These are phyloP conservation scores for Pulveroboletus sp. DNA, from an alignment of 768 basidiomycete genomes.

Conservation along the genomic window DNA sequence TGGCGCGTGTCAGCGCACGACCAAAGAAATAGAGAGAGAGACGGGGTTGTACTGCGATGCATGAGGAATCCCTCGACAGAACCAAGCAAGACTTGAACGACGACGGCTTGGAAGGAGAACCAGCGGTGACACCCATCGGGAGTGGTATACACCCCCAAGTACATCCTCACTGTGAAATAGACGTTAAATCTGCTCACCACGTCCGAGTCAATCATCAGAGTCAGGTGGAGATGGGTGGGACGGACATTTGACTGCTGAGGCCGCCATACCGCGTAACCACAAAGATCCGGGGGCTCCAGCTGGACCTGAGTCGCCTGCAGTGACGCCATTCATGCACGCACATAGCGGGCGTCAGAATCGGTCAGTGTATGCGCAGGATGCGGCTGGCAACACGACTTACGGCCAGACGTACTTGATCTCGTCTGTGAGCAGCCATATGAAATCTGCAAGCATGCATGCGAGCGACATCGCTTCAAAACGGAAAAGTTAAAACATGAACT, in stretches of 20 bases:
- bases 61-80: slow-evolving; percentile 15
- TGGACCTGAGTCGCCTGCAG: slow-evolving; percentile 6
- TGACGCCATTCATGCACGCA: not conserved
- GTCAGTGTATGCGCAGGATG: too few relatives aligned
- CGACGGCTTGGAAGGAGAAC: slow-evolving; percentile 15
- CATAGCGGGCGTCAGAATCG: not conserved
- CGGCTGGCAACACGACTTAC: slow-evolving; percentile 2
- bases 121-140: slow-evolving; percentile 13
- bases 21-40: not conserved
- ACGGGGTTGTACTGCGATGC: slow-evolving; percentile 12
- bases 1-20: not conserved
- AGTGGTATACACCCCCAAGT: slow-evolving; percentile 3
- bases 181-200: slow-evolving; percentile 18
- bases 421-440: slow-evolving; percentile 2
- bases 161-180: slow-evolving; percentile 18
- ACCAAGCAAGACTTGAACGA: slow-evolving; percentile 12
- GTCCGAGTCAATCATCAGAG: not conserved
- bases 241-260: slow-evolving; percentile 19
- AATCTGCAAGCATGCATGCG: slow-evolving; percentile 15
- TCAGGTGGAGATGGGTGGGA: too few relatives aligned
- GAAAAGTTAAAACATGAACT: not conserved
- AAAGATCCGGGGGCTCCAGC: slow-evolving; percentile 10
- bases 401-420: slow-evolving; percentile 19
- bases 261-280: slow-evolving; percentile 18
- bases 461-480: slow-evolving; percentile 3